Evolutionary conservation across 2,329 filamentous ascomycete genomes (phyloP).

Genomic region (Fusarium chlamydosporum): DNA sequence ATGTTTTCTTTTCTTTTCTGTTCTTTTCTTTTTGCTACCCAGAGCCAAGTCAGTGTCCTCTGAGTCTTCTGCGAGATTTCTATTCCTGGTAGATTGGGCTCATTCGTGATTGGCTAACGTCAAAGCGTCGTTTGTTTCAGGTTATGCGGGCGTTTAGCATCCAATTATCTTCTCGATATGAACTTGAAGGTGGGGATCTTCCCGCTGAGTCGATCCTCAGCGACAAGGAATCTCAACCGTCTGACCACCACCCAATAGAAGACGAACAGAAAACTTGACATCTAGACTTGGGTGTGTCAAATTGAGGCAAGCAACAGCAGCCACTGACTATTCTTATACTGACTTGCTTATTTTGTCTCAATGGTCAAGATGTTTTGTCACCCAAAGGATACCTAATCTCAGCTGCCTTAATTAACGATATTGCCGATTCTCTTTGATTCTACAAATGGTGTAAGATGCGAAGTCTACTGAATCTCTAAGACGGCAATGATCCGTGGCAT

Average conservation of each 20-base stretch:
- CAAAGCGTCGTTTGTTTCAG: conserved; percentile 56
- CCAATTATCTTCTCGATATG: conserved; percentile 47
- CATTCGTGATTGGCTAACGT: conserved; percentile 46
- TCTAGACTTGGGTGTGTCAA: neutral
- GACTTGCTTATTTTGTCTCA: conserved; percentile 1
- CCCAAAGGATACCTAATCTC: neutral
- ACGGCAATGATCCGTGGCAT: neutral
- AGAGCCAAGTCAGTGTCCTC: conserved; percentile 15
- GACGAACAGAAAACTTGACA: neutral
- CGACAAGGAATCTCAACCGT: conserved; percentile 25
- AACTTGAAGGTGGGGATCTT: conserved; percentile 31
- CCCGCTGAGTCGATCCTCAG: conserved; percentile 14
- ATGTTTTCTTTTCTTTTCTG: no score
- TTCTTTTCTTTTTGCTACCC: neutral
- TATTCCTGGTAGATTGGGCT: conserved; percentile 46
- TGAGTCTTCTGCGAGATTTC: conserved; percentile 32
- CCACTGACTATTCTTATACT: no score
- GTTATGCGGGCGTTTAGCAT: conserved; percentile 52
- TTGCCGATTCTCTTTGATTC: neutral
- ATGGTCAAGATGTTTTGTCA: neutral
- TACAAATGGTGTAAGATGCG: neutral
- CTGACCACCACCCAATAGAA: conserved; percentile 31
- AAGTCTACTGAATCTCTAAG: neutral
- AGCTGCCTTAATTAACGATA: neutral
- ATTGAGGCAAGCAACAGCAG: neutral